Base-by-base conservation (phyloP, 352 stramenopile genomes). In the Phytopythium sindhum region DNA sequence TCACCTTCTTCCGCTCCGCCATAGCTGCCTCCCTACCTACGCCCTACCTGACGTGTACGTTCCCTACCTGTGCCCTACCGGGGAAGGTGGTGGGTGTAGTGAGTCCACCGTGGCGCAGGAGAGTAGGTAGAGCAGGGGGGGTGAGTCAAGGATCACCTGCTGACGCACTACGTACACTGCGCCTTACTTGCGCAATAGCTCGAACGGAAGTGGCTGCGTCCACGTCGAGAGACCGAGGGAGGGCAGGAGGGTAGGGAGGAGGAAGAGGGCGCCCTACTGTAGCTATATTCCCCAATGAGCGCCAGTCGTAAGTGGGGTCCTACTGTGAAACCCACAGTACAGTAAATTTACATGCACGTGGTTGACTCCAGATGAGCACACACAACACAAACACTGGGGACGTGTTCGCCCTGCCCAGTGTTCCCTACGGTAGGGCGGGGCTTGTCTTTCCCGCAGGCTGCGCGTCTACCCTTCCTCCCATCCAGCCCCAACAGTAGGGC, bases 1-100 rank as follows among this genome's bases (percentile, higher is more conserved):
- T 66, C 68, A 76, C 73, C 26, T 58, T 60, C 61, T 74, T 78
- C 65, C 69, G 67, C 35, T 60, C 59, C 61, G 37, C 12, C 53
- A 59, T 59, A 39, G 52, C 33, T 12, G 45, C n/a, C 8, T 11
- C 11, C 41, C 41, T 50, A 12, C 33, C 33, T 35, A 10, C 33
- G 33, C 33, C 8, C 33, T 39, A 39, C 21, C 42, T 50, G 42
- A 4, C 39, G n/a, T n/a, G n/a, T n/a, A n/a, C n/a, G n/a, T n/a
- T n/a, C n/a, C n/a, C n/a, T n/a, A n/a, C n/a, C n/a, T n/a, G n/a
- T n/a, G 39, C 39, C 39, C 14, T 45, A n/a, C 39, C 39, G 39
- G n/a, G n/a, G n/a, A n/a, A n/a, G n/a, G n/a, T n/a, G n/a, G n/a
- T n/a, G n/a, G n/a, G n/a, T n/a, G n/a, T n/a, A n/a, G n/a, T n/a